Base-by-base conservation (phyloP, 495 filamentous ascomycete species). In the Penicillium crystallinum region DNA sequence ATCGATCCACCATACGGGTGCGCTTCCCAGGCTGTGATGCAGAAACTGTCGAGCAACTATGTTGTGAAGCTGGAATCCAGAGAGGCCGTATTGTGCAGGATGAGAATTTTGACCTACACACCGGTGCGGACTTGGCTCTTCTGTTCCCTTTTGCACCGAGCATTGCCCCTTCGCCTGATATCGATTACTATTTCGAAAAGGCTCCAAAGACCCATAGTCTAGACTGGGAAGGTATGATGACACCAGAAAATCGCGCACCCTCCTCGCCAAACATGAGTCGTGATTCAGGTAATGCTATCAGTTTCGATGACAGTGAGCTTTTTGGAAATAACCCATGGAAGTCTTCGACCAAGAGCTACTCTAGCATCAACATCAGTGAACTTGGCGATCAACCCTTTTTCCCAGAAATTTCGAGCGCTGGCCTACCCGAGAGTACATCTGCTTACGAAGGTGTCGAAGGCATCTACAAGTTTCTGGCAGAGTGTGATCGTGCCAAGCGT, bases 11-110 rank as follows among this genome's bases (percentile, higher is more conserved):
- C 6, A 72, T 98, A 7, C 80, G 87, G 10, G 86, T 97, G 2
- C 84, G 89, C 31, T 97, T 98, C 64, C 87, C 89, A 1, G 93
- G 93, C 19, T 95, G 92, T 55, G 91, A 97, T 61, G 82, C 81
- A 0, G 82, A 85, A 4, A 88, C 87, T 2, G 90, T 97, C 0
- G 89, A 95, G 64, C 72, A 77, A 14, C 76, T 97, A 0, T 97
- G 91, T 64, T 78, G 88, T 39, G 93, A 98, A 67, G 77, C 92
- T n/a, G 88, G 87, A 15, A 73, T 97, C 8, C 77, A 79, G 36
- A 73, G 90, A 30, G 93, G 93, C 3, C 73, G 89, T 14, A 81
- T 97, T 8, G 57, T 72, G 15, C 86, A 97, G 70, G 93, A 98
- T 58, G 75, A 83, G 36, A 82, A 85, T 34, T 93, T 91, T 59